Evolutionary conservation across 164 flowering plant genomes (phyloP).

Genomic region (Dillenia suffruticosa): DNA sequence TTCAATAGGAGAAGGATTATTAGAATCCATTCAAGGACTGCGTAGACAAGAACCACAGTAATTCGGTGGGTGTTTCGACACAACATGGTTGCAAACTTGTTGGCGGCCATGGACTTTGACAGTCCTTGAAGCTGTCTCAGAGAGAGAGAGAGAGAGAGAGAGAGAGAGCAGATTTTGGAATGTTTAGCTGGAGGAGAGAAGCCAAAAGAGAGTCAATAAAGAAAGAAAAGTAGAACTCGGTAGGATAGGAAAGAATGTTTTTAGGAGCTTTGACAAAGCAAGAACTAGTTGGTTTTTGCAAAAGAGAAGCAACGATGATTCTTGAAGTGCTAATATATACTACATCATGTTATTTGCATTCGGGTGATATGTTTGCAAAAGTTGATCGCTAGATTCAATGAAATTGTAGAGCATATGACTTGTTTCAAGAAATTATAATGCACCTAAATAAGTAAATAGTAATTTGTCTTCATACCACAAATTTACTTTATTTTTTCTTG

Average conservation of each 20-base stretch:
- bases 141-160: slow-evolving; percentile 1
- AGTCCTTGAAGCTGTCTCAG: not conserved
- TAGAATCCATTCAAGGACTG: slow-evolving; percentile 18
- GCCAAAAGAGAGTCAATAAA: not conserved
- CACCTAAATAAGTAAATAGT: too few species aligned
- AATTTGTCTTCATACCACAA: too few species aligned
- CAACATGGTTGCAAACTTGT: slow-evolving; percentile 10
- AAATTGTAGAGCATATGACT: too few species aligned
- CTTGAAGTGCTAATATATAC: too few species aligned
- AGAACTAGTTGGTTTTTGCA: not conserved
- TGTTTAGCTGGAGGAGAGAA: slow-evolving; percentile 1
- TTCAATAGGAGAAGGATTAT: slow-evolving; percentile 16
- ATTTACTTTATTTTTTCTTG: too few species aligned
- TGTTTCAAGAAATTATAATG: too few species aligned
- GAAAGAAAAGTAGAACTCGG: not conserved
- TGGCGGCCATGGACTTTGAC: slow-evolving; percentile 6
- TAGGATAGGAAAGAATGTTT: not conserved
- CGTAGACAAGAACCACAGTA: slow-evolving; percentile 2
- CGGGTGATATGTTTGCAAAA: too few species aligned
- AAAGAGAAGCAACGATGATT: not conserved
- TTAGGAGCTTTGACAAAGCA: not conserved
- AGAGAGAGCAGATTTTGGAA: not conserved
- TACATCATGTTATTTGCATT: too few species aligned
- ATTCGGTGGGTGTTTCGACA: slow-evolving; percentile 7
- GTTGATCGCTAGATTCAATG: too few species aligned